These are phyloP conservation scores for Rhizopogon roseolus DNA, from an alignment of 768 basidiomycete genomes.

Conservation along the genomic window DNA sequence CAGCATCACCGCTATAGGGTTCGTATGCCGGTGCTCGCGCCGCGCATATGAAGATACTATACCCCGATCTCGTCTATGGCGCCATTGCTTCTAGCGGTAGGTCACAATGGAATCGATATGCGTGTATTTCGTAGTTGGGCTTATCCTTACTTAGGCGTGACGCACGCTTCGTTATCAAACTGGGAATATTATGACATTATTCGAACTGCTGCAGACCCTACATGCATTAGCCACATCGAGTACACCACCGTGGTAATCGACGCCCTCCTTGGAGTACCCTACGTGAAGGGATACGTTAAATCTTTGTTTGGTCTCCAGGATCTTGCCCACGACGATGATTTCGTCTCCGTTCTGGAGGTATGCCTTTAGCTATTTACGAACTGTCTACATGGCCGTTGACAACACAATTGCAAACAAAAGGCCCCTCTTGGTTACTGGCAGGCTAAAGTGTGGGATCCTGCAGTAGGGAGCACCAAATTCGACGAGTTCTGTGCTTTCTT, in stretches of 20 bases:
- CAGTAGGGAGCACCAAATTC: conserved; percentile 55
- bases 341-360: conserved; percentile 64
- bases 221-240: conserved; percentile 55
- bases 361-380: conserved; percentile 12
- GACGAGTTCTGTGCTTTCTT: conserved; percentile 65
- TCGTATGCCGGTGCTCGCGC: conserved; percentile 93
- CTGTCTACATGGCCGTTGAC: conserved; percentile 2
- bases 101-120: conserved; percentile 12
- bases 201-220: conserved; percentile 58
- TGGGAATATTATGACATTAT: conserved; percentile 91
- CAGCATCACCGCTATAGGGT: conserved; percentile 38
- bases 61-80: conserved; percentile 85
- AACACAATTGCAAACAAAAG: conserved; percentile 25
- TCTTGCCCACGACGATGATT: conserved; percentile 73
- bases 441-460: conserved; percentile 81
- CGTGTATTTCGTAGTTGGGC: not conserved
- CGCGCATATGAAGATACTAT: conserved; percentile 85
- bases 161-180: conserved; percentile 74
- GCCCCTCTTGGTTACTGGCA: conserved; percentile 74
- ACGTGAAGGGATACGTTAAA: conserved; percentile 54
- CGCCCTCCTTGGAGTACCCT: conserved; percentile 43
- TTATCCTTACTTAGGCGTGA: conserved; percentile 52
- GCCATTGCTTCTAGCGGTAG: conserved; percentile 84
- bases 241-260: conserved; percentile 60
- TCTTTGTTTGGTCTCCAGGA: conserved; percentile 68